These are phyloP conservation scores for Plasmodium vivax DNA, from an alignment of 169 alveolate species.

Conservation along the genomic window DNA sequence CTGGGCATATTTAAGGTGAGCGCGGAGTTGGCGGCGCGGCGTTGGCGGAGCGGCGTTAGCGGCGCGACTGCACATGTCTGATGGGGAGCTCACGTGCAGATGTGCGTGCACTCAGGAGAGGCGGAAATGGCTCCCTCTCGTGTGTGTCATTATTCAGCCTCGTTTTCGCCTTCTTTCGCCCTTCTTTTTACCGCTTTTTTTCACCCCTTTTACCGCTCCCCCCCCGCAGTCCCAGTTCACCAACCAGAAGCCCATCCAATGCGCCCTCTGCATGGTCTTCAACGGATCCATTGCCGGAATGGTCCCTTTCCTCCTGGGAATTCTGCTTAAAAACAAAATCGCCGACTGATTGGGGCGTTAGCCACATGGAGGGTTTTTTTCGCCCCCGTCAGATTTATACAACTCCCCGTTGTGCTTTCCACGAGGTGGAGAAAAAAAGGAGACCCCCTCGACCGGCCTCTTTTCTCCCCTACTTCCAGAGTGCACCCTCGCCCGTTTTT, in stretches of 20 bases:
- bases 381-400: background rate
- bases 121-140: background rate
- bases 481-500: background rate
- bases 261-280: conserved; percentile 85
- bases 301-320: conserved; percentile 86
- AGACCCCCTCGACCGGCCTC: background rate
- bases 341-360: conserved; percentile 33
- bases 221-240: conserved; percentile 83
- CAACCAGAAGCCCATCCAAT: conserved; percentile 81
- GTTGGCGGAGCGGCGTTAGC: too few relatives aligned
- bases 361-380: background rate
- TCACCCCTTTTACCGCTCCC: background rate
- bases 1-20: conserved; percentile 84
- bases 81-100: background rate
- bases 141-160: background rate
- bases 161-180: background rate
- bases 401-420: background rate
- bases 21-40: background rate
- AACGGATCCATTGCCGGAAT: conserved; percentile 87
- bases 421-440: background rate
- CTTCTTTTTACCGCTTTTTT: background rate
- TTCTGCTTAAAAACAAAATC: conserved; percentile 75
- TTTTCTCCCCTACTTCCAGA: background rate
- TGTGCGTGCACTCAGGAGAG: background rate
- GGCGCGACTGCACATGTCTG: background rate